Conservation (phyloP, 129 eudicot genomes). For the Flaveria brownii region DNA sequence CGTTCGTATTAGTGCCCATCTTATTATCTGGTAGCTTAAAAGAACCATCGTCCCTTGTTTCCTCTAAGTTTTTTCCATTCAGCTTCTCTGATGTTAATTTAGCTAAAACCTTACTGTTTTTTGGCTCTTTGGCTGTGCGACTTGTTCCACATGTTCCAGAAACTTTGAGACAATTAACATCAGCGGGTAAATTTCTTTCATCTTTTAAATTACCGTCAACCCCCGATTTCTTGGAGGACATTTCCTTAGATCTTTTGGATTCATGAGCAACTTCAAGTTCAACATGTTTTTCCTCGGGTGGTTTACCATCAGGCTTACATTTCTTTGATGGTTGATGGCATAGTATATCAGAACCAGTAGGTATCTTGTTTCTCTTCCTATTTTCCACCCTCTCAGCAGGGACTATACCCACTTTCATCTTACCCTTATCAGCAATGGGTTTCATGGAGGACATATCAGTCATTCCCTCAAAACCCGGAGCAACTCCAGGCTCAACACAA, state of each 20-base stretch:
- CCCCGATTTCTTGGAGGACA: slow-evolving; percentile 40
- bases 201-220: slow-evolving; percentile 17
- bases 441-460: slow-evolving; percentile 45
- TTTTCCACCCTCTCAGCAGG: slow-evolving; percentile 18
- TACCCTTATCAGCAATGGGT: slow-evolving; percentile 23
- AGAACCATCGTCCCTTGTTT: slow-evolving; percentile 38
- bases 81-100: slow-evolving; percentile 21
- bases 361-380: slow-evolving; percentile 22
- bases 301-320: slow-evolving; percentile 14
- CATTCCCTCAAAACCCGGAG: slow-evolving; percentile 17
- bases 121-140: slow-evolving; percentile 11
- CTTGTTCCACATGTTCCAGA: slow-evolving; percentile 9
- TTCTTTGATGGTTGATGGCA: slow-evolving; percentile 23
- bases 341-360: slow-evolving; percentile 30
- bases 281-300: slow-evolving; percentile 22
- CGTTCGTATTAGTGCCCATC: slow-evolving; percentile 26
- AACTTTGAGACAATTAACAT: slow-evolving; percentile 35
- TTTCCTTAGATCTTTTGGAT: slow-evolving; percentile 31
- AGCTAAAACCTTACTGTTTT: slow-evolving; percentile 13
- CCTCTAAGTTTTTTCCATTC: slow-evolving; percentile 36
- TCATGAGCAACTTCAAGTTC: slow-evolving; percentile 31
- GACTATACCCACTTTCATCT: background rate
- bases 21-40: slow-evolving; percentile 24
- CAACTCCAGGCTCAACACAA: slow-evolving; percentile 31
- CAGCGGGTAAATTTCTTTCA: slow-evolving; percentile 25